Evolutionary conservation across 1,284 basidiomycete species (phyloP), one percentile per base, ranked within the genome.

Genomic region (Naganishia liquefaciens): DNA sequence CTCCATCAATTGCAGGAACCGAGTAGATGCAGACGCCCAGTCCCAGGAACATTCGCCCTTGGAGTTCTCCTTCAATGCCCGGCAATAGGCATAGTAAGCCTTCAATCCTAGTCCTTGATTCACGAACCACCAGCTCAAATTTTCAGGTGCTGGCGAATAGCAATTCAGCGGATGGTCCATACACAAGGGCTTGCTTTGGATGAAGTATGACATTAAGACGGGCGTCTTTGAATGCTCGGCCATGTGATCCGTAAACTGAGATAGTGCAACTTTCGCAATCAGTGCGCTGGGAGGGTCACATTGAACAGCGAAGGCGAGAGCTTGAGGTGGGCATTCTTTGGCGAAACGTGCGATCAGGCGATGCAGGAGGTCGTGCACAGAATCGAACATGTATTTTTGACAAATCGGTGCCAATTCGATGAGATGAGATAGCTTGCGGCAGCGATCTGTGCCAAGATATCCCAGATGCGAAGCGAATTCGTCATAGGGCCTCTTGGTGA

Each of bases 381-480:
- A 19, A 1, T 53, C 51, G 30, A 53, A 53, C n/a, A 37, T 53
- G 51, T 53, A 53, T 13, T 53, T 53, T 21, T 4, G 5, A 33
- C 27, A 37, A 10, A 53, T 39, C n/a, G 51, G 4, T n/a, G 17
- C 30, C 30, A 53, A 33, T 2, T 17, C 28, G n/a, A 53, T 5
- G 30, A 53, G 17, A 9, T 53, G 51, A 15, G 15, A 28, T 10
- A 52, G 51, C n/a, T 51, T 27, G 11, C 5, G 30, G 10, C 30
- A 33, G 30, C 30, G 30, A 5, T 33, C 5, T 33, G 5, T 33
- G 30, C n/a, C n/a, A n/a, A 33, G 30, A 33, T 33, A 33, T 10
- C 30, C 30, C 30, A 33, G 10, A 33, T 33, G 30, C 30, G 30
- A 33, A 13, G 9, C 33, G 33, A 2, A 5, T 5, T 37, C 4